Conservation (phyloP, 805 yeast species). For the Deakozyma indianensis region DNA sequence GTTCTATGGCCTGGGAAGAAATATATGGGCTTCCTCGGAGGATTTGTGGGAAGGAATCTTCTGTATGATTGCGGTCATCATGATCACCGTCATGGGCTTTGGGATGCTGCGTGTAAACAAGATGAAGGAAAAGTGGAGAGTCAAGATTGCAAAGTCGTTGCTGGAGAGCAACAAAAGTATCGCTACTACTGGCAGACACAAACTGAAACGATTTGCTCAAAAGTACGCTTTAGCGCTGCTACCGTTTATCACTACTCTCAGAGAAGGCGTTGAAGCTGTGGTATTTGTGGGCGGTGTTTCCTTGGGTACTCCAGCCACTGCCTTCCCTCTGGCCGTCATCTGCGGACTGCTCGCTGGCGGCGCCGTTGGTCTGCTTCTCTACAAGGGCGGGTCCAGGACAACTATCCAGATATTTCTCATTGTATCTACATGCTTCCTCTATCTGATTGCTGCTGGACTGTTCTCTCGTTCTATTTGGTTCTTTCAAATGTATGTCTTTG, state of each 20-base stretch:
- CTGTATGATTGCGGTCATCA: constrained; percentile 74
- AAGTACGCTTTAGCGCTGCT: constrained; percentile 81
- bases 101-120: constrained; percentile 92
- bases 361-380: constrained; percentile 53
- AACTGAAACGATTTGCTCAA: constrained; percentile 28
- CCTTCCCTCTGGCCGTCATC: constrained; percentile 90
- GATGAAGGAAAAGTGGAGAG: constrained; percentile 95
- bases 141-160: constrained; percentile 79
- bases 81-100: constrained; percentile 89
- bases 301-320: constrained; percentile 43
- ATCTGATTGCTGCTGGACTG: constrained; percentile 82
- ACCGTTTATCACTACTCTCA: constrained; percentile 79
- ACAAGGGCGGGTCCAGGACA: constrained; percentile 67
- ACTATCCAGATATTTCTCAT: constrained; percentile 83
- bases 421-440: constrained; percentile 75
- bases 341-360: constrained; percentile 74
- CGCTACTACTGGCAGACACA: not conserved
- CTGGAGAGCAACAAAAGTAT: constrained; percentile 25
- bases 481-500: constrained; percentile 58
- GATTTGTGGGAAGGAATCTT: constrained; percentile 97
- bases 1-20: constrained; percentile 64
- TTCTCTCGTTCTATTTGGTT: constrained; percentile 89
- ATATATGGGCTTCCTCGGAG: constrained; percentile 77
- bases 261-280: constrained; percentile 96
- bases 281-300: constrained; percentile 96